Evolutionary conservation across 768 basidiomycete genomes (phyloP), one percentile per base, ranked within the genome.

Genomic region (Pisolithus sp.): DNA sequence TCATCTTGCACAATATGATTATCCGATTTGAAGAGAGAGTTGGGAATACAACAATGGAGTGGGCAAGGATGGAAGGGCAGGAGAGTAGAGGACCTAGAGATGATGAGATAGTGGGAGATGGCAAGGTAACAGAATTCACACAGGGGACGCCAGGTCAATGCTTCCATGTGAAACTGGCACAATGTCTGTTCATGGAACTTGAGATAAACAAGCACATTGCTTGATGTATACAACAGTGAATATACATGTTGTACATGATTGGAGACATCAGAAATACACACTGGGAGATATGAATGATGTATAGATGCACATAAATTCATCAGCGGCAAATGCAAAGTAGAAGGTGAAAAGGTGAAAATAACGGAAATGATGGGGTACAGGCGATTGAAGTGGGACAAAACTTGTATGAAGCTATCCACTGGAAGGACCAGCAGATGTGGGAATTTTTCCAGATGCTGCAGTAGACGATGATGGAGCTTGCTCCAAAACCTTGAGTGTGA

Each of bases 1-100:
- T 50, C 41, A 50, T 50, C 31, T 44, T 50, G 42, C 49, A 50
- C 38, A 45, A 50, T 23, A 41, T 50, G 38, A 50, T 50, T 18
- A 44, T 50, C 15, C 3, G 36, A 24, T 48, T 48, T 37, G 36
- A 48, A 37, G 48, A 41, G 8, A 41, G 39, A 7, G 18, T 41
- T 18, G n/a, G 21, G 8, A 10, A 18, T 18, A 21, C n/a, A 18
- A 41, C 39, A 18, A 41, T 8, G 7, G n/a, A 41, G 18, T 41
- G 39, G 39, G 39, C n/a, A 18, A 41, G n/a, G 8, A 10, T 8
- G n/a, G 39, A 41, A 21, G 39, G 39, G 8, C 2, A 41, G 39
- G 26, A 41, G 39, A 21, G 21, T 41, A 10, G 39, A 18, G 39
- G 21, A 30, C 28, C 28, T 30, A 30, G 28, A 30, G 28, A 30